phyloP scores from a whole-genome alignment of 495 filamentous ascomycete genomes.

The Podospora anserina region DNA sequence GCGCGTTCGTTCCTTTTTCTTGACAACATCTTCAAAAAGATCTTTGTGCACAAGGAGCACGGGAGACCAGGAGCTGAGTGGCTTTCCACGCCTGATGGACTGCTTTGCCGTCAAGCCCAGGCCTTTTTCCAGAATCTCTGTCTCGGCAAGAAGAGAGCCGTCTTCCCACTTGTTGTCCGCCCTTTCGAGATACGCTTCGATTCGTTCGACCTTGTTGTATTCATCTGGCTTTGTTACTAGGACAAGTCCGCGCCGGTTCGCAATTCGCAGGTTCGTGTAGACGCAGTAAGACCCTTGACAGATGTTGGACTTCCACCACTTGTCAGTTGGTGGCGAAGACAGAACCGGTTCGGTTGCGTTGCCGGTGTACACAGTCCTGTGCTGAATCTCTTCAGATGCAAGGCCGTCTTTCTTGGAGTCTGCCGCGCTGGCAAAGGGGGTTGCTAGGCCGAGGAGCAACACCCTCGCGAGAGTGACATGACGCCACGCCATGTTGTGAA shows the following conservation, averaged over 20 bases:
- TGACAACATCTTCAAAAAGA: constrained; percentile 26
- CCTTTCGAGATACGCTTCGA: constrained; percentile 27
- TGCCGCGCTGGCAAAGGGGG: constrained; percentile 10
- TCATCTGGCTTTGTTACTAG: constrained; percentile 29
- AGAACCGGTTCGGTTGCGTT: constrained; percentile 22
- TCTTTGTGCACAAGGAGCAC: constrained; percentile 34
- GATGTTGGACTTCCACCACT: constrained; percentile 32
- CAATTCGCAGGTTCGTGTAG: constrained; percentile 31
- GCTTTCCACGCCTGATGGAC: constrained; percentile 27
- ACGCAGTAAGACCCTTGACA: constrained; percentile 36
- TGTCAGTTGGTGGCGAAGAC: constrained; percentile 19
- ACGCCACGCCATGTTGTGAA: constrained; percentile 21
- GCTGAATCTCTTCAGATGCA: constrained; percentile 31
- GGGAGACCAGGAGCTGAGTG: constrained; percentile 28
- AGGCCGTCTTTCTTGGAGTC: constrained; percentile 23
- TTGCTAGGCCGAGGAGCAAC: constrained; percentile 22
- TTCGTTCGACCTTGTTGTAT: constrained; percentile 25
- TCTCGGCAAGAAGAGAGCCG: constrained; percentile 14
- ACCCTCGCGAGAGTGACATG: constrained; percentile 17
- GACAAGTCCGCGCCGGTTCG: constrained; percentile 29
- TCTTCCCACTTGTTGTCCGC: constrained; percentile 24
- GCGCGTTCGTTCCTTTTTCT: constrained; percentile 23
- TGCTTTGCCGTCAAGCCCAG: constrained; percentile 26
- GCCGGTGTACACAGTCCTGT: constrained; percentile 23
- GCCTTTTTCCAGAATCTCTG: constrained; percentile 31